phyloP scores from a whole-genome alignment of 1,284 basidiomycete genomes.

The Fomitopsis palustris region DNA sequence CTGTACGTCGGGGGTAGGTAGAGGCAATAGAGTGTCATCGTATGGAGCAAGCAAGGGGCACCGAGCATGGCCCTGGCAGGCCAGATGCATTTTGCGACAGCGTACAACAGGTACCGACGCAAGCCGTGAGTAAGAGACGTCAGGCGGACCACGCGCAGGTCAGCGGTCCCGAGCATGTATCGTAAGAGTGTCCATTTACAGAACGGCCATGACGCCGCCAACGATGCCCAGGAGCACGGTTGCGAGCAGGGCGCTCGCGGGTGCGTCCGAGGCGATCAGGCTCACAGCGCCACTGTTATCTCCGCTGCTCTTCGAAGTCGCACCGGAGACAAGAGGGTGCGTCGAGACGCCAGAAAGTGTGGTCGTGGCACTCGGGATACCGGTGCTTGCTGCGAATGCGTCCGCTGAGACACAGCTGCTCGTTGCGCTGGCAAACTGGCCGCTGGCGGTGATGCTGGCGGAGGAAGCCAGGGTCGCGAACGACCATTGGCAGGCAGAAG shows the following conservation, averaged over 20 bases:
- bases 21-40: neutral
- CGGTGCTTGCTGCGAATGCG: constrained; percentile 1
- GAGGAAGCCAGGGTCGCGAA: constrained; percentile 1
- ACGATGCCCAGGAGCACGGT: constrained; percentile 5
- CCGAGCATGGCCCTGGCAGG: neutral
- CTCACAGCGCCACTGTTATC: neutral
- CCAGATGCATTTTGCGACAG: constrained; percentile 1
- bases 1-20: neutral
- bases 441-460: neutral
- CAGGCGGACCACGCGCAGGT: neutral
- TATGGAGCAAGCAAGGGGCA: neutral
- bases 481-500: constrained; percentile 7
- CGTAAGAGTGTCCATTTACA: neutral
- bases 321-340: neutral
- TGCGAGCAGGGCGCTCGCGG: constrained; percentile 1
- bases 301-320: neutral
- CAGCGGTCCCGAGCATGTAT: neutral
- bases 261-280: neutral
- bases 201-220: constrained; percentile 3
- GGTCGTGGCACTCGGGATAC: constrained; percentile 5
- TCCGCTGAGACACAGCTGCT: neutral
- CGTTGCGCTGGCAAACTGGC: constrained; percentile 5
- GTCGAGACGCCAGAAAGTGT: constrained; percentile 3
- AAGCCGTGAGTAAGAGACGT: neutral
- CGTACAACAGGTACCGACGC: neutral